These are phyloP conservation scores for Vitrella brassicaformis DNA, from an alignment of 73 alveolate genomes.

Conservation along the genomic window DNA sequence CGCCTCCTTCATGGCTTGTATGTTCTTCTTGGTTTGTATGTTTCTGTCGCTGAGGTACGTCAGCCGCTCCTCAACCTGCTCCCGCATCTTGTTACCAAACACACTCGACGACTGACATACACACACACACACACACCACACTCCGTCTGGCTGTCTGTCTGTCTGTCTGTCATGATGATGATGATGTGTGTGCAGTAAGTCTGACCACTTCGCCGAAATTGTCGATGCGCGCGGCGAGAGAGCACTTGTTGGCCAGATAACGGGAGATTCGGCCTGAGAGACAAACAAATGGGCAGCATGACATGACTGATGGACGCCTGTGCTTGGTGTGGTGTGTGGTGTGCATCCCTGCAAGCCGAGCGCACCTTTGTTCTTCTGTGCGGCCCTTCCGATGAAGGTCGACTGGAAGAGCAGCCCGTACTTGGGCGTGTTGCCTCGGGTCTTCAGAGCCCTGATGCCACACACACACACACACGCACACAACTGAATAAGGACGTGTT, in stretches of 20 bases:
- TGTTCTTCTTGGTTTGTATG: constrained; percentile 30
- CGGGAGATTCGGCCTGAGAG: neutral
- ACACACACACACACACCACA: neutral
- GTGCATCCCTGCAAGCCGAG: constrained; percentile 59
- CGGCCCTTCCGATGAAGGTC: constrained; percentile 94
- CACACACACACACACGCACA: too few relatives aligned
- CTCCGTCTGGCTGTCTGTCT: too few relatives aligned
- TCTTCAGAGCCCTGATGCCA: constrained; percentile 33
- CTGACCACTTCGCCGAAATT: constrained; percentile 31
- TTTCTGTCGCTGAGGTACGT: constrained; percentile 39
- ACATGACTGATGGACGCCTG: neutral
- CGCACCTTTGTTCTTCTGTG: constrained; percentile 90
- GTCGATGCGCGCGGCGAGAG: constrained; percentile 95
- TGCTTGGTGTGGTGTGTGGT: neutral
- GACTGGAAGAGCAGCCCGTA: constrained; percentile 97
- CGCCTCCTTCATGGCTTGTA: constrained; percentile 49
- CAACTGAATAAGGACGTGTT: too few relatives aligned
- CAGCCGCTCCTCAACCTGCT: constrained; percentile 51
- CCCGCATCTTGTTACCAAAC: constrained; percentile 45
- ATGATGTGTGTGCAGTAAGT: too few relatives aligned
- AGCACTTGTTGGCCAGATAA: constrained; percentile 90
- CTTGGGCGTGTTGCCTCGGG: constrained; percentile 94
- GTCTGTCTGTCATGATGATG: too few relatives aligned
- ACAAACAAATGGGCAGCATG: neutral
- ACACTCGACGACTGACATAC: constrained; percentile 37